phyloP scores from a whole-genome alignment of 2,329 filamentous ascomycete species.

The Simplicillium sp. region DNA sequence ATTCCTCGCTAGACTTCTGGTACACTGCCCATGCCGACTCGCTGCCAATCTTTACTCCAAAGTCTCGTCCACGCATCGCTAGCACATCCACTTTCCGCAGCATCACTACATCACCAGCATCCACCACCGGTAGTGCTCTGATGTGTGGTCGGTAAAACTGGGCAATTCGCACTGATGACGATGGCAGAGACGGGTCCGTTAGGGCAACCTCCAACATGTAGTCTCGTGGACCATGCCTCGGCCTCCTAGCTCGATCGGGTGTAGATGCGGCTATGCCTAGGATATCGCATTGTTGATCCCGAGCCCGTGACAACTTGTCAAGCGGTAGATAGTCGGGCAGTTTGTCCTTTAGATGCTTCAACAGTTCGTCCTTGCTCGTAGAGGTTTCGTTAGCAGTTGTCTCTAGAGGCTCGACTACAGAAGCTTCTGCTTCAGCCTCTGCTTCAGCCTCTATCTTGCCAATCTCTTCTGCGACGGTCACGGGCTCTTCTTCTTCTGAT shows the following conservation, averaged over 20 bases:
- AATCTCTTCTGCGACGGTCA: conserved; percentile 8
- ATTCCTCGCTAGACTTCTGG: conserved; percentile 29
- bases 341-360: conserved; percentile 34
- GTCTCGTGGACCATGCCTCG: conserved; percentile 48
- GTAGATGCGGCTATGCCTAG: conserved; percentile 43
- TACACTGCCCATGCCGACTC: conserved; percentile 54
- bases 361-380: conserved; percentile 28
- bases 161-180: conserved; percentile 40
- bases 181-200: conserved; percentile 45
- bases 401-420: not conserved
- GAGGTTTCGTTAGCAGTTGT: not conserved
- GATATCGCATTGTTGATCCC: conserved; percentile 42
- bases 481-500: conserved; percentile 1
- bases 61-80: conserved; percentile 43
- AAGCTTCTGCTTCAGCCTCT: too few species aligned
- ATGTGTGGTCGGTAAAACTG: conserved; percentile 51
- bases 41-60: conserved; percentile 44
- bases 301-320: conserved; percentile 34
- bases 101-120: conserved; percentile 47
- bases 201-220: conserved; percentile 50
- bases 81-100: conserved; percentile 46
- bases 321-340: conserved; percentile 45
- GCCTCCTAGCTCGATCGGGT: conserved; percentile 40
- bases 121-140: conserved; percentile 43
- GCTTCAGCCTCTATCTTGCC: too few species aligned